Evolutionary conservation across 139 green algal species (phyloP).

Genomic region (Picochlorum sp.): DNA sequence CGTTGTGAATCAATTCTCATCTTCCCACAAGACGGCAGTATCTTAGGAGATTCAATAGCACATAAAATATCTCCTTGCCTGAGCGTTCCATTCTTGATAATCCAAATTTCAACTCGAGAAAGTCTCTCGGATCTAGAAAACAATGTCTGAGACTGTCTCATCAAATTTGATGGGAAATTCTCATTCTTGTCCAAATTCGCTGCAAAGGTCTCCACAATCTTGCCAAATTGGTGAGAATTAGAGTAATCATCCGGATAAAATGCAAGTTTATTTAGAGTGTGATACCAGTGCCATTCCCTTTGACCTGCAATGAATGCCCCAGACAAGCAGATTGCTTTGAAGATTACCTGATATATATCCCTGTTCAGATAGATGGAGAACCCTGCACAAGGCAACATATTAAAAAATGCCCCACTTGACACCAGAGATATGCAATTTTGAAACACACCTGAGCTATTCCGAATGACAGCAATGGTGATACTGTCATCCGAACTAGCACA

Average conservation of each 20-base stretch:
- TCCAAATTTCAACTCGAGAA: conserved; percentile 4
- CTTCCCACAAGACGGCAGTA: too few species aligned
- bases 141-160: neutral
- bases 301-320: conserved; percentile 35
- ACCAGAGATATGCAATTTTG: conserved; percentile 22
- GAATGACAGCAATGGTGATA: neutral
- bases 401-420: too few species aligned
- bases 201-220: neutral
- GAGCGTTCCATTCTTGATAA: neutral
- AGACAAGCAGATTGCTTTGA: conserved; percentile 24
- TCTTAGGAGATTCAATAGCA: too few species aligned
- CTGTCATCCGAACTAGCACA: neutral
- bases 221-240: conserved; percentile 28
- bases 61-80: neutral
- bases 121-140: neutral
- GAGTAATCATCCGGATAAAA: conserved; percentile 46
- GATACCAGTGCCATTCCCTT: conserved; percentile 50
- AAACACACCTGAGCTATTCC: conserved; percentile 13
- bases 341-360: conserved; percentile 37
- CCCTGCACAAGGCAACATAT: conserved; percentile 7
- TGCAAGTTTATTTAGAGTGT: conserved; percentile 13
- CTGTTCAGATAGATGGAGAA: conserved; percentile 53
- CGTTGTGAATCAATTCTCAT: too few species aligned
- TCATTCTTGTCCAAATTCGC: conserved; percentile 5
- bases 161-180: conserved; percentile 7